These are phyloP conservation scores for Dunaliella primolecta DNA, from an alignment of 139 green algal species.

Conservation along the genomic window DNA sequence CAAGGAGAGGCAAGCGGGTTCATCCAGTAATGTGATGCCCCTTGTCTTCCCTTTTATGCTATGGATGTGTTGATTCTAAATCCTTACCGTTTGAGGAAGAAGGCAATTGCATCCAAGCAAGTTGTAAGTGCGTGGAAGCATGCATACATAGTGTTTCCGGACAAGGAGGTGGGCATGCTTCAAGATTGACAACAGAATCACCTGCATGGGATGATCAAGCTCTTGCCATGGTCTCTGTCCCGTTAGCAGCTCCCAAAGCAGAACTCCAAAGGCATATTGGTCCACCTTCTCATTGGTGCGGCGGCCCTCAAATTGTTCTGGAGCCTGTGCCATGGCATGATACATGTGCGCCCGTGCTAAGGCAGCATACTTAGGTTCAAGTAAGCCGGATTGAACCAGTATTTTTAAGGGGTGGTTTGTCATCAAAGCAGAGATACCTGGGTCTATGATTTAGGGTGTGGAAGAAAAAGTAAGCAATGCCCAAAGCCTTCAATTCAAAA, in stretches of 20 bases:
- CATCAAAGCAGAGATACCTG: neutral
- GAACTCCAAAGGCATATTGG: slow-evolving; percentile 60
- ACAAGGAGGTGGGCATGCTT: neutral
- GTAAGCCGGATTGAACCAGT: too few relatives aligned
- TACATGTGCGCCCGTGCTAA: too few relatives aligned
- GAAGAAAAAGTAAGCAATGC: too few relatives aligned
- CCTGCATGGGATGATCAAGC: slow-evolving; percentile 66
- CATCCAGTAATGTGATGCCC: slow-evolving; percentile 24
- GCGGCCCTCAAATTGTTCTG: slow-evolving; percentile 61
- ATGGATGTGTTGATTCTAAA: neutral
- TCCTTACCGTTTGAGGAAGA: neutral
- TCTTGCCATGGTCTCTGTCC: slow-evolving; percentile 64
- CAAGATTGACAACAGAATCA: too few relatives aligned
- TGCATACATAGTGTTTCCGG: neutral
- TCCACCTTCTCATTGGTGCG: slow-evolving; percentile 52
- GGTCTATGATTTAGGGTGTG: neutral
- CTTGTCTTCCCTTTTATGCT: neutral
- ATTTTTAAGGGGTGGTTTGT: neutral
- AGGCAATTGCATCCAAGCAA: neutral
- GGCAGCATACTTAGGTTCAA: too few relatives aligned
- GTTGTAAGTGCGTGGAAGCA: neutral
- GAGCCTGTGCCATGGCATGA: slow-evolving; percentile 57
- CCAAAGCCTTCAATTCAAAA: too few relatives aligned
- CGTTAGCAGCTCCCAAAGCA: slow-evolving; percentile 74
- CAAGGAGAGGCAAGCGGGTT: neutral